Evolutionary conservation across 192 early-diverging fungal species (phyloP).

Genomic region (Radiomyces spectabilis): DNA sequence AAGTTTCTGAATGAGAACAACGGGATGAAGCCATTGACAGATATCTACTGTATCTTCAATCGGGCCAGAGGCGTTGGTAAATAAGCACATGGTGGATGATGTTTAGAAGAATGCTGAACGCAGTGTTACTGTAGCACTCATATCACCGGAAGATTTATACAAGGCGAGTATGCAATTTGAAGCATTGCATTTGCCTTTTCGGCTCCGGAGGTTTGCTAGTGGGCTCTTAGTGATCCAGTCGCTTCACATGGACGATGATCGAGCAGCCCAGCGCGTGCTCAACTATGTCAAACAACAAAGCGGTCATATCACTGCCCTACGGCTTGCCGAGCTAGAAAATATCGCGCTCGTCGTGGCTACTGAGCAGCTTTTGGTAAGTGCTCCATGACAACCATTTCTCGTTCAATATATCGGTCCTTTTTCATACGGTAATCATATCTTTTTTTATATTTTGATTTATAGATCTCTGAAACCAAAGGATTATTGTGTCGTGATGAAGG

Average conservation of each 20-base stretch:
- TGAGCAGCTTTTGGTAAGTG: slow-evolving; percentile 69
- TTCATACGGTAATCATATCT: not conserved
- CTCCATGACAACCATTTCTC: too few relatives aligned
- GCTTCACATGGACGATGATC: slow-evolving; percentile 56
- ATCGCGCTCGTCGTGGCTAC: slow-evolving; percentile 53
- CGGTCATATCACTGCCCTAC: slow-evolving; percentile 58
- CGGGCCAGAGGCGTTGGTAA: slow-evolving; percentile 81
- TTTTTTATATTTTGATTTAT: slow-evolving; percentile 1
- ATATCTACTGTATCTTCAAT: slow-evolving; percentile 94
- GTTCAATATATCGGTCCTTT: not conserved
- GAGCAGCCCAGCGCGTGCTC: slow-evolving; percentile 49
- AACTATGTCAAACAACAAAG: slow-evolving; percentile 34
- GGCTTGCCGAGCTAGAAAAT: slow-evolving; percentile 55
- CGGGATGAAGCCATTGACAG: slow-evolving; percentile 77
- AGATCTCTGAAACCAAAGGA: slow-evolving; percentile 72
- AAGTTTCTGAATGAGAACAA: slow-evolving; percentile 56
- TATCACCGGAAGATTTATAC: slow-evolving; percentile 91
- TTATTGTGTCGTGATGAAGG: slow-evolving; percentile 85
- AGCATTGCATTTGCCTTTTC: slow-evolving; percentile 59
- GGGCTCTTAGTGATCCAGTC: slow-evolving; percentile 78
- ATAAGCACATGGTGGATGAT: too few relatives aligned
- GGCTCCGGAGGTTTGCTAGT: slow-evolving; percentile 69
- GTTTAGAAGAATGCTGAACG: not conserved
- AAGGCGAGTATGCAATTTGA: slow-evolving; percentile 69
- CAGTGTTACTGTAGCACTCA: slow-evolving; percentile 46